Conservation (phyloP, 2,329 filamentous ascomycete species). For the Colletotrichum higginsianum region DNA sequence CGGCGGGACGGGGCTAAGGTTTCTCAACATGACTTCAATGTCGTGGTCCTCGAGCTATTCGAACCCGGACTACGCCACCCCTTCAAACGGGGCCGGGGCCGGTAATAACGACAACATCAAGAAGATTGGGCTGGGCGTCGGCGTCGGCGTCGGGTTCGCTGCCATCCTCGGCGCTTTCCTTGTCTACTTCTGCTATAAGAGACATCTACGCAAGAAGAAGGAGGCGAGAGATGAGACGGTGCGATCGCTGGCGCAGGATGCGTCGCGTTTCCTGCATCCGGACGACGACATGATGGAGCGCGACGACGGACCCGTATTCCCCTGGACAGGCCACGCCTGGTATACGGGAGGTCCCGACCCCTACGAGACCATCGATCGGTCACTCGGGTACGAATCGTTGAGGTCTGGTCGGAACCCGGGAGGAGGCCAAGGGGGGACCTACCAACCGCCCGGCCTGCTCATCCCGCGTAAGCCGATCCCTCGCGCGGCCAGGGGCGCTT, state of each 20-base stretch:
- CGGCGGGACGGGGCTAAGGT: conserved; percentile 53
- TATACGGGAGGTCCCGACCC: conserved; percentile 62
- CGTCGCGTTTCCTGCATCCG: conserved; percentile 59
- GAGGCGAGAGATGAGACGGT: conserved; percentile 61
- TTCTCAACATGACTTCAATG: conserved; percentile 72
- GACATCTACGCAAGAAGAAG: conserved; percentile 50
- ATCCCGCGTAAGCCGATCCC: conserved; percentile 54
- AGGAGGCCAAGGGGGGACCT: conserved; percentile 48
- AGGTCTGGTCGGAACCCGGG: conserved; percentile 49
- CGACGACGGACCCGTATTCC: conserved; percentile 50
- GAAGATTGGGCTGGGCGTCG: conserved; percentile 74
- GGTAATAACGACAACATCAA: conserved; percentile 47
- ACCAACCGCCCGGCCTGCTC: conserved; percentile 43
- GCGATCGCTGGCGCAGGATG: conserved; percentile 65
- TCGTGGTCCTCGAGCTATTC: conserved; percentile 67
- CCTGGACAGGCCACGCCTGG: conserved; percentile 56
- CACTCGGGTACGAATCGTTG: conserved; percentile 67
- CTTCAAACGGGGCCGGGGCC: neutral
- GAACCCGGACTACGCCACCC: conserved; percentile 55
- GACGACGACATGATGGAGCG: conserved; percentile 64
- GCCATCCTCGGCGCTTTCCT: conserved; percentile 63
- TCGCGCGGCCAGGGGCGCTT: conserved; percentile 42
- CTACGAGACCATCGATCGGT: conserved; percentile 57
- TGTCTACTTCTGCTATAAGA: conserved; percentile 66
- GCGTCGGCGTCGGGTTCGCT: conserved; percentile 74